Conservation (phyloP, 2,329 filamentous ascomycete species). For the Shiraia sp. region DNA sequence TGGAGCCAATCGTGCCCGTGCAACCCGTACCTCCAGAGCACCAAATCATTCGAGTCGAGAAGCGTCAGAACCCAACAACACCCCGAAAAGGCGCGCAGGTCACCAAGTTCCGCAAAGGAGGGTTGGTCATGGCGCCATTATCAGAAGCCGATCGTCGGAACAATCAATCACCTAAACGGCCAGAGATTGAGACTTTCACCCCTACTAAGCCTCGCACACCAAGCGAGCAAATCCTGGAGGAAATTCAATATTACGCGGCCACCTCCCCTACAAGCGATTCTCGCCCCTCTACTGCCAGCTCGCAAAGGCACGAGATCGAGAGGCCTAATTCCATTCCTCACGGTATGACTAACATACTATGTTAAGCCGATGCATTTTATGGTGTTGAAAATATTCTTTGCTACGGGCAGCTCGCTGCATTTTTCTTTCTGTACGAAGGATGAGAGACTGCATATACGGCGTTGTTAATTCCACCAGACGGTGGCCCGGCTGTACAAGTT, state of each 20-base stretch:
- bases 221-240: slow-evolving; percentile 31
- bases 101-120: slow-evolving; percentile 26
- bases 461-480: slow-evolving; percentile 12
- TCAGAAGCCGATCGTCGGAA: slow-evolving; percentile 35
- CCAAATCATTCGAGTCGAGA: slow-evolving; percentile 16
- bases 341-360: slow-evolving; percentile 24
- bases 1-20: slow-evolving; percentile 9
- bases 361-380: slow-evolving; percentile 25
- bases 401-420: slow-evolving; percentile 3
- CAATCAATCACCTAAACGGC: slow-evolving; percentile 35
- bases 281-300: slow-evolving; percentile 31
- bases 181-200: slow-evolving; percentile 35
- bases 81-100: slow-evolving; percentile 19
- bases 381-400: slow-evolving; percentile 20
- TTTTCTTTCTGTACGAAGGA: slow-evolving; percentile 4
- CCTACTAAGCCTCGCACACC: slow-evolving; percentile 33
- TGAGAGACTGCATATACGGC: slow-evolving; percentile 23
- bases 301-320: slow-evolving; percentile 26
- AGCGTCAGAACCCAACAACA: slow-evolving; percentile 18
- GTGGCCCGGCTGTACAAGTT: slow-evolving; percentile 14
- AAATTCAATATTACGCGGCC: slow-evolving; percentile 13
- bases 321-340: slow-evolving; percentile 28
- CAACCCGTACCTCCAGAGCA: slow-evolving; percentile 18
- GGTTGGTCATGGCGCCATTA: slow-evolving; percentile 29
- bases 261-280: slow-evolving; percentile 22